Evolutionary conservation across 306 rosid species (phyloP), one percentile per base, ranked within the genome.

Genomic region (Amphicarpaea edgeworthii): DNA sequence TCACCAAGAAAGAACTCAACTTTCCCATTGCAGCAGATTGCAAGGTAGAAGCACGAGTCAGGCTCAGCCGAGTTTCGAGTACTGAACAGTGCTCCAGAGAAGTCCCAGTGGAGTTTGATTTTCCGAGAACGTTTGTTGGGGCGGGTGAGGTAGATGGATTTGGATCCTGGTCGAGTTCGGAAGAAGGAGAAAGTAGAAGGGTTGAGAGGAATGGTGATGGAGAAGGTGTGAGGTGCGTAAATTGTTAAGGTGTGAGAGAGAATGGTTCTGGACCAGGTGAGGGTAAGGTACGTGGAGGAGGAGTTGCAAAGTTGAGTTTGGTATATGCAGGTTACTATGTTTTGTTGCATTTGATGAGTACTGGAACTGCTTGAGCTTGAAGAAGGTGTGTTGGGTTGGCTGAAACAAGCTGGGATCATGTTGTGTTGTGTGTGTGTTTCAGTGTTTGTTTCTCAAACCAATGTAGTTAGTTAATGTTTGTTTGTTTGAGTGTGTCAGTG

Each of bases 351-450:
- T 74, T 82, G 83, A 63, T 8, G 70, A n/a, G n/a, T n/a, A n/a
- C n/a, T n/a, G n/a, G n/a, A n/a, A n/a, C n/a, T 60, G 42, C 78
- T 32, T 68, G 84, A 58, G 30, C 80, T 85, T 73, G 90, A 45
- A 40, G 90, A 45, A 40, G 83, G 63, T 26, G 87, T 47, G 81
- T 77, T 87, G 67, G 93, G 92, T 32, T 86, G 96, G 92, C 91
- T 87, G 88, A 92, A 92, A 81, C 97, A 92, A 64, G 85, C 79
- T 60, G 90, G 96, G 86, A 90, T 66, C 96, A 92, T 89, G 54
- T 73, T 81, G 75, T 79, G 75, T 34, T 79, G 75, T 16, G 53
- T 38, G 5, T 23, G 12, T 20, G 51, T 63, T n/a, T n/a, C n/a
- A n/a, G 41, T 38, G 41, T 49, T 19, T 81, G 75, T 64, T 86